These are phyloP conservation scores for Hortaea werneckii DNA, from an alignment of 2,329 filamentous ascomycete genomes.

Conservation along the genomic window DNA sequence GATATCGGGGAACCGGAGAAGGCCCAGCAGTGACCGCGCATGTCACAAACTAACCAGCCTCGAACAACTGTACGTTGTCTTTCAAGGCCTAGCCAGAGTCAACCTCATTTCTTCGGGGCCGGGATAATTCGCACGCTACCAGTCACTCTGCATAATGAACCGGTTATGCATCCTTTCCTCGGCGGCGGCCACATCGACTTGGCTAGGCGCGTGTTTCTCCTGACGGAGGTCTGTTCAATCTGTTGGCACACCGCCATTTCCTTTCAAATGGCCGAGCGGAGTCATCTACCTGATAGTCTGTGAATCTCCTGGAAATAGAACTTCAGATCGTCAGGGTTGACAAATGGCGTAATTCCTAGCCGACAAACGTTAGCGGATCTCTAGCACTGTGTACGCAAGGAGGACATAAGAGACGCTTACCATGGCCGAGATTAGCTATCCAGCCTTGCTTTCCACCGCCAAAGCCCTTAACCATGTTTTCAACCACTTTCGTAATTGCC, in stretches of 20 bases:
- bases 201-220: conserved; percentile 13
- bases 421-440: conserved; percentile 95
- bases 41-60: not conserved
- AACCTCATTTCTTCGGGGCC: too few relatives aligned
- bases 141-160: conserved; percentile 25
- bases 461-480: conserved; percentile 82
- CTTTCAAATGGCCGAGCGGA: conserved; percentile 5
- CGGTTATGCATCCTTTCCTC: conserved; percentile 27
- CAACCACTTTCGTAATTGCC: conserved; percentile 70
- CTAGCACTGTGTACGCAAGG: conserved; percentile 5
- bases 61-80: too few relatives aligned
- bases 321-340: conserved; percentile 84
- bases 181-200: conserved; percentile 12
- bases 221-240: conserved; percentile 19
- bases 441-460: conserved; percentile 75
- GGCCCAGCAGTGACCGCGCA: conserved; percentile 9
- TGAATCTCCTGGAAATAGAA: conserved; percentile 94
- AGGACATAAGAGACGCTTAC: conserved; percentile 40
- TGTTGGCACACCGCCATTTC: conserved; percentile 16
- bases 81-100: too few relatives aligned
- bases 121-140: conserved; percentile 11
- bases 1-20: conserved; percentile 25
- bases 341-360: conserved; percentile 80
- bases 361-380: conserved; percentile 5
- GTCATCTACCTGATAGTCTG: conserved; percentile 31